phyloP scores from a whole-genome alignment of 2,329 filamentous ascomycete genomes.

The Epichloe glyceriae region DNA sequence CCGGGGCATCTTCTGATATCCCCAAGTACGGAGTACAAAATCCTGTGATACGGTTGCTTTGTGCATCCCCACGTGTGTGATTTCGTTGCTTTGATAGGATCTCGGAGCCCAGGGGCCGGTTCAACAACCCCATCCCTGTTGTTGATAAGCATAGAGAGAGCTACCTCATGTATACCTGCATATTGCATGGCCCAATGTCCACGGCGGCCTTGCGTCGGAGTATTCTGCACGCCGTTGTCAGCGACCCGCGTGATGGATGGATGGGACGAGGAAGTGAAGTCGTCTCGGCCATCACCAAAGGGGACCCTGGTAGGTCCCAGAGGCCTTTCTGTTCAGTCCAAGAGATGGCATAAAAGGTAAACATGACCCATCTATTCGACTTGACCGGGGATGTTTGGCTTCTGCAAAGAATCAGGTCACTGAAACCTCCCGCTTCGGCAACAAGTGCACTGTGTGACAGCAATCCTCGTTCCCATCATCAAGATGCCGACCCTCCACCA shows the following conservation, averaged over 20 bases:
- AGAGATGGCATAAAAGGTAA: conserved; percentile 1
- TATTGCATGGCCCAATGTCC: background rate
- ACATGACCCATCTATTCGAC: background rate
- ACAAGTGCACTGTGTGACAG: background rate
- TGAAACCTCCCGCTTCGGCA: background rate
- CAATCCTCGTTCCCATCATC: background rate
- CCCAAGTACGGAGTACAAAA: background rate
- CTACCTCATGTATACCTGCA: background rate
- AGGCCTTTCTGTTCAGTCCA: background rate
- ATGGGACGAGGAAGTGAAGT: background rate
- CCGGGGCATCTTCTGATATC: background rate
- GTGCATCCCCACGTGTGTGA: conserved; percentile 1
- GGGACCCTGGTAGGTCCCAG: background rate
- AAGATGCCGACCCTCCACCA: conserved; percentile 4
- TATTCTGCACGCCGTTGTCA: background rate
- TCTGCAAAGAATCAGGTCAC: background rate
- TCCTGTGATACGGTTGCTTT: background rate
- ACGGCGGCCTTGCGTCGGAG: background rate
- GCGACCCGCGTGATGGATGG: background rate
- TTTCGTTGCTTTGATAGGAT: conserved; percentile 1
- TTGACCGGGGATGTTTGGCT: background rate
- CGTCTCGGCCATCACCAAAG: background rate
- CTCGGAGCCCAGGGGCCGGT: background rate
- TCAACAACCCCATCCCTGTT: background rate
- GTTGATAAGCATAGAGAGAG: background rate